Base-by-base conservation (phyloP, 768 basidiomycete genomes). In the Pleurotus eryngii region DNA sequence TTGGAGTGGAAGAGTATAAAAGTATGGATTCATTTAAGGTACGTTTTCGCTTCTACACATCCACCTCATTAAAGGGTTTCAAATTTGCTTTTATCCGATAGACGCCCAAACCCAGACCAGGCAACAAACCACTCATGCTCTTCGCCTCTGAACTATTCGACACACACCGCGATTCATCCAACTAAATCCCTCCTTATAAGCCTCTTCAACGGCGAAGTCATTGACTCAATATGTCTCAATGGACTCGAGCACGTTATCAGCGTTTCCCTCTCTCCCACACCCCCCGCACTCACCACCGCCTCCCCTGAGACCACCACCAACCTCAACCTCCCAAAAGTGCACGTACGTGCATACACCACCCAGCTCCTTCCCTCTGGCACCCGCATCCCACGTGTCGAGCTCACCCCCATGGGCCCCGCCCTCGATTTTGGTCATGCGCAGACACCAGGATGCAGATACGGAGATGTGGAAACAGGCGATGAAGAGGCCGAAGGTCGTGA, bases 121-220 rank as follows among this genome's bases (percentile, higher is more conserved):
- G 95, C 8, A 85, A 93, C 64, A 88, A 91, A 64, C 96, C 97
- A 46, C 73, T 98, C 62, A 86, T 99, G 80, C 93, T 96, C 68
- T 99, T 99, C 67, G 92, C 94, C 12, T 95, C 94, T 0, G 92
- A 93, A 60, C 80, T 98, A 8, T 99, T 98, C 71, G 94, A 96
- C 64, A 86, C 92, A 1, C 94, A 98, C 70, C 96, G 1, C 87
- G 93, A 9, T 95, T 90, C 70, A 76, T 87, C 5, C 95, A 95
- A 67, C 79, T 98, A 63, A 97, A 75, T 95, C 92, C 1, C 77
- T 96, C 67, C 81, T 98, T 8, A 79, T 98, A 65, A 86, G 88
- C 66, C 84, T 99, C 61, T 98, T 96, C 81, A 92, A 92, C 69
- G 90, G 86, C 38, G 89, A 95, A 71, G 83, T 80, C 40, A 82